Percentiles rank a stretch among this genome's conserved stretches.
Conservation (phyloP, 805 yeast genomes). For the Ogataea ramenticola region DNA sequence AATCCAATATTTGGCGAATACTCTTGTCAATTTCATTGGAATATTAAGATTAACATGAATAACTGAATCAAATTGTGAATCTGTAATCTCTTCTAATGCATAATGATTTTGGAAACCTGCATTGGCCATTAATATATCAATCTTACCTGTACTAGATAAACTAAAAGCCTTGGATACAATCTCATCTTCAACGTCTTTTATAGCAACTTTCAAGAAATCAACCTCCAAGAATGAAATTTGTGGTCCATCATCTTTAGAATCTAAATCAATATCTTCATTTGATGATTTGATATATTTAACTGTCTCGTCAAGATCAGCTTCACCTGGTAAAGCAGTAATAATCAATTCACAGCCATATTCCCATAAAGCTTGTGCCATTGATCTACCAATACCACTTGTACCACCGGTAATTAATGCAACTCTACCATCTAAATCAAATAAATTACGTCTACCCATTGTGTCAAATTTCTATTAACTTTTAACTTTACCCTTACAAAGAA, state of each 20-base stretch:
- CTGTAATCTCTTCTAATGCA: slow-evolving; percentile 28
- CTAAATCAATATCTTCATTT: slow-evolving; percentile 5
- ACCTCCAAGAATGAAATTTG: slow-evolving; percentile 26
- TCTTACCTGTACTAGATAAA: slow-evolving; percentile 21
- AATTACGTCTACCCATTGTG: background rate
- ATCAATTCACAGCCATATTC: slow-evolving; percentile 38
- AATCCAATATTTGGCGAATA: slow-evolving; percentile 30
- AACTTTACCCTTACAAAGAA: too few relatives aligned
- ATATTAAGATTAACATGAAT: slow-evolving; percentile 33
- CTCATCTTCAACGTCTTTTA: slow-evolving; percentile 21
- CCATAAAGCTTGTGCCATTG: slow-evolving; percentile 43
- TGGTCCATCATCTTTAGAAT: slow-evolving; percentile 25
- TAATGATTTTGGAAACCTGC: slow-evolving; percentile 28
- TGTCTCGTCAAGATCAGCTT: slow-evolving; percentile 22
- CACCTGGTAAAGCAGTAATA: slow-evolving; percentile 28
- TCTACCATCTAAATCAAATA: slow-evolving; percentile 31
- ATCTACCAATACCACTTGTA: slow-evolving; percentile 48
- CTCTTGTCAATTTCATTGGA: slow-evolving; percentile 29
- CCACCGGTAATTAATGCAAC: slow-evolving; percentile 44
- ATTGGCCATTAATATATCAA: slow-evolving; percentile 28
- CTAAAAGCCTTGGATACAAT: slow-evolving; percentile 25
- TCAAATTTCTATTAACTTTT: background rate
- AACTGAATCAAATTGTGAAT: slow-evolving; percentile 30
- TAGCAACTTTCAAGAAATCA: slow-evolving; percentile 20
- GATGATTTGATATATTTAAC: slow-evolving; percentile 11